Evolutionary conservation across 2,329 filamentous ascomycete genomes (phyloP), one percentile per base, ranked within the genome.

Genomic region (Botrytis sinoallii): DNA sequence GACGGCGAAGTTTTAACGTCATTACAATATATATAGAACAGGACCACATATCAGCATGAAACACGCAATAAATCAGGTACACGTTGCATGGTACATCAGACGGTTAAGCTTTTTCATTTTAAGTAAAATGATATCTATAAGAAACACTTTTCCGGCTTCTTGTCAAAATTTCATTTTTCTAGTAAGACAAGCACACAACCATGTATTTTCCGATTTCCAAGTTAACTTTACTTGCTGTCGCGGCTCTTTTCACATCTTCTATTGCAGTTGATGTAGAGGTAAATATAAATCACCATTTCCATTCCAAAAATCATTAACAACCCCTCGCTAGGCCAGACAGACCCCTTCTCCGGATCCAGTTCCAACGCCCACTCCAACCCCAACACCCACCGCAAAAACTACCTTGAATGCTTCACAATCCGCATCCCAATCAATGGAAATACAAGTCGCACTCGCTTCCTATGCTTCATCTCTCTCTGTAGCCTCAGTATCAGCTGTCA

Each of bases 31-130:
- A 66, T 68, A 40, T 67, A 52, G 22, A 40, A n/a, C 16, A 55
- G 65, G 20, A 29, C 65, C 65, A 67, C 65, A 40, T 55, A 67
- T 55, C 40, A 67, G 42, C 10, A 68, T 57, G 65, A 68, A 68
- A 57, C 48, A 42, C 55, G 35, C 48, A 57, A 20, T 46, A 52
- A 67, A 52, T 46, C 46, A 67, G 32, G 25, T 42, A 68, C 46
- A 68, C 48, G 35, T 57, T 16, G n/a, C 18, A 7, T 12, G n/a
- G 25, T 57, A 44, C 48, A 42, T 69, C 35, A 44, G 35, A 69
- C 48, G 38, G 32, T 57, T 18, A 4, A 42, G 66, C 1, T 20
- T 32, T 32, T 25, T 42, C 18, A 20, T 57, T 42, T 57, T 20
- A 44, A 42, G 10, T 25, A 57, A n/a, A n/a, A 22, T 57, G 18